A percentile compares a stretch with the other conserved stretches of the same genome.
Evolutionary conservation across 2,329 filamentous ascomycete species (phyloP).

Genomic region (Sclerotiophoma versabilis): DNA sequence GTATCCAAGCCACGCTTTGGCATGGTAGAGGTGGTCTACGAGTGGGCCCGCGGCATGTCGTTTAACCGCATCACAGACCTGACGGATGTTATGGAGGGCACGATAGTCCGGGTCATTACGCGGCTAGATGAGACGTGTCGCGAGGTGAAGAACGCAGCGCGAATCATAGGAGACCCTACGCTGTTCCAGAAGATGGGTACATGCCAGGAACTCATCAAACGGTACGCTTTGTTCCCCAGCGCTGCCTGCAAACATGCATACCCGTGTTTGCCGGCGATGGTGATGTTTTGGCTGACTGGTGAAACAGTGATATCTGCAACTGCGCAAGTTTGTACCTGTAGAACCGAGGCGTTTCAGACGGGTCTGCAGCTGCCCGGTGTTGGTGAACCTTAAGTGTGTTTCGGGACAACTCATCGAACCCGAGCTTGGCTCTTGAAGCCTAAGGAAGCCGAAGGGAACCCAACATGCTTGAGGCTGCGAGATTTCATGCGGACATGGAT

Average conservation of each 20-base stretch:
- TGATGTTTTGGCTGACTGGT: constrained; percentile 28
- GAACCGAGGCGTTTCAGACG: constrained; percentile 16
- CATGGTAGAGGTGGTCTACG: constrained; percentile 96
- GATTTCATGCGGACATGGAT: constrained; percentile 17
- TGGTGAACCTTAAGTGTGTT: constrained; percentile 15
- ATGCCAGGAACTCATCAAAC: constrained; percentile 96
- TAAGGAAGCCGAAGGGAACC: neutral
- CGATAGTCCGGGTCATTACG: constrained; percentile 94
- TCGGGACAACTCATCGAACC: constrained; percentile 2
- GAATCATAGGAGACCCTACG: constrained; percentile 92
- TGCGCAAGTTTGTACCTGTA: constrained; percentile 51
- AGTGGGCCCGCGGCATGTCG: constrained; percentile 97
- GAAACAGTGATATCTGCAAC: constrained; percentile 50
- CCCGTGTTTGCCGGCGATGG: constrained; percentile 5
- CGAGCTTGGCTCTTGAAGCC: constrained; percentile 2
- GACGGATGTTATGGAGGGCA: constrained; percentile 96
- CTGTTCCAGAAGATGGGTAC: constrained; percentile 96
- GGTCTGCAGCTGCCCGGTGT: neutral
- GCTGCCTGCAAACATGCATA: constrained; percentile 1
- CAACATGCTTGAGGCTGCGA: constrained; percentile 1
- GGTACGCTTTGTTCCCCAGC: constrained; percentile 68
- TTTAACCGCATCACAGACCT: constrained; percentile 97
- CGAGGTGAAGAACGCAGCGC: constrained; percentile 95
- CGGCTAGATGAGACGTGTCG: constrained; percentile 93
- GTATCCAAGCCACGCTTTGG: constrained; percentile 87